A percentile compares a stretch with the other conserved stretches of the same genome.
Conservation (phyloP, 805 yeast genomes). For the Metschnikowia shivogae region DNA sequence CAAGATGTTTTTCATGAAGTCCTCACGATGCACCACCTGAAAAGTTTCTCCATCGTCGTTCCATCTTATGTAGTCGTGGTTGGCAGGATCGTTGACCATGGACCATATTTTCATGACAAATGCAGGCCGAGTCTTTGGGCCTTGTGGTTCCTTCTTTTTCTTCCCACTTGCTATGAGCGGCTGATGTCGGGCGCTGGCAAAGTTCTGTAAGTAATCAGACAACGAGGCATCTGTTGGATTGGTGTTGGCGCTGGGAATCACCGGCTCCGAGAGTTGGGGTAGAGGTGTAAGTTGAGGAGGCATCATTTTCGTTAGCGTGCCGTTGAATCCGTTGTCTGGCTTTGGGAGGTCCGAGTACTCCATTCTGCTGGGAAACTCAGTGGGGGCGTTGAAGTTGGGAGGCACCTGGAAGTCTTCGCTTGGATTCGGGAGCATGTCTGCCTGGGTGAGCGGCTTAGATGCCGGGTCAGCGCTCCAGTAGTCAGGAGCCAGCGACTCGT, state of each 20-base stretch:
- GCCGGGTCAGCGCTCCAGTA: slow-evolving; percentile 2
- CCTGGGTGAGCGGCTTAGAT: not conserved
- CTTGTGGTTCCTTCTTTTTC: slow-evolving; percentile 29
- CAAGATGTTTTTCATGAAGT: slow-evolving; percentile 74
- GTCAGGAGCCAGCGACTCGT: slow-evolving; percentile 3
- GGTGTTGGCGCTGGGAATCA: slow-evolving; percentile 8
- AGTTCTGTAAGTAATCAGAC: slow-evolving; percentile 11
- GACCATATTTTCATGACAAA: slow-evolving; percentile 93
- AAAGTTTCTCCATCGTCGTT: slow-evolving; percentile 79
- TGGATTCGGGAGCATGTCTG: not conserved
- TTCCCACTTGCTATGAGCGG: slow-evolving; percentile 15
- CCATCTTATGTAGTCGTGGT: slow-evolving; percentile 77
- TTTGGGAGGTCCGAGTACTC: not conserved
- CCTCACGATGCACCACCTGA: slow-evolving; percentile 78
- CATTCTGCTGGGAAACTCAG: slow-evolving; percentile 6
- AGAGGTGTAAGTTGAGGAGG: slow-evolving; percentile 14
- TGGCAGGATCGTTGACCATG: slow-evolving; percentile 82
- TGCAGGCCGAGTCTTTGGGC: slow-evolving; percentile 69
- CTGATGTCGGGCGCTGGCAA: slow-evolving; percentile 9
- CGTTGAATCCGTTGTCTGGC: slow-evolving; percentile 2
- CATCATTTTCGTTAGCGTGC: slow-evolving; percentile 13
- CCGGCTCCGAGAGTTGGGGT: slow-evolving; percentile 18
- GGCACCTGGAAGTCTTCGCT: not conserved
- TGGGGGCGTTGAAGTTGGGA: not conserved
- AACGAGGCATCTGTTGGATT: slow-evolving; percentile 6